Conservation (phyloP, 495 filamentous ascomycete species). For the Hypoxylon rickii region DNA sequence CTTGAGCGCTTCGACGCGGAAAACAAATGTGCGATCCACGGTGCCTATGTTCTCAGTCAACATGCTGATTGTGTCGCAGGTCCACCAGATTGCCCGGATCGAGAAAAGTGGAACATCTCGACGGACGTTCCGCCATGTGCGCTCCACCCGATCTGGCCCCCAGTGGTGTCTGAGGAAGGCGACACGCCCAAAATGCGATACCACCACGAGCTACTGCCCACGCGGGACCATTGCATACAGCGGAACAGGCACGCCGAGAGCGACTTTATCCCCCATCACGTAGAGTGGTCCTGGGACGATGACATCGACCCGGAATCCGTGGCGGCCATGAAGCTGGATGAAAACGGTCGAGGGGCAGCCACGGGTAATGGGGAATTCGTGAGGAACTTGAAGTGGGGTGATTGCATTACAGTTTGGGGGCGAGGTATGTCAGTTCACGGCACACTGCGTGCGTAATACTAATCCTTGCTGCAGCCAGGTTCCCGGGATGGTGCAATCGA, state of each 20-base stretch:
- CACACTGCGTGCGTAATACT: no score
- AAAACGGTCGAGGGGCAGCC: slow-evolving; percentile 55
- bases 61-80: slow-evolving; percentile 14
- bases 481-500: slow-evolving; percentile 64
- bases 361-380: slow-evolving; percentile 63
- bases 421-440: no score
- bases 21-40: slow-evolving; percentile 21
- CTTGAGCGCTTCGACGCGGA: slow-evolving; percentile 49
- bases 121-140: slow-evolving; percentile 20
- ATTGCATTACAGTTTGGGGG: slow-evolving; percentile 69
- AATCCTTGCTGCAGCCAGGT: no score
- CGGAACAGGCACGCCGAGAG: slow-evolving; percentile 50
- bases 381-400: slow-evolving; percentile 61
- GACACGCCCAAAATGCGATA: slow-evolving; percentile 15
- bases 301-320: slow-evolving; percentile 53
- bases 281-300: slow-evolving; percentile 62
- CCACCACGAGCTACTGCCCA: slow-evolving; percentile 49
- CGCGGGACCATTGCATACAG: slow-evolving; percentile 53
- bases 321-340: slow-evolving; percentile 43
- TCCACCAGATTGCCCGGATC: slow-evolving; percentile 3
- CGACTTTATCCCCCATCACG: slow-evolving; percentile 45
- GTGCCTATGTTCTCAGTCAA: background rate
- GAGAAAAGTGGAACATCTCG: background rate
- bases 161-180: background rate
- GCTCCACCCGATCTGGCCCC: slow-evolving; percentile 37